Base-by-base conservation (phyloP, 2,329 filamentous ascomycete species). In the Ophiostoma sp. region DNA sequence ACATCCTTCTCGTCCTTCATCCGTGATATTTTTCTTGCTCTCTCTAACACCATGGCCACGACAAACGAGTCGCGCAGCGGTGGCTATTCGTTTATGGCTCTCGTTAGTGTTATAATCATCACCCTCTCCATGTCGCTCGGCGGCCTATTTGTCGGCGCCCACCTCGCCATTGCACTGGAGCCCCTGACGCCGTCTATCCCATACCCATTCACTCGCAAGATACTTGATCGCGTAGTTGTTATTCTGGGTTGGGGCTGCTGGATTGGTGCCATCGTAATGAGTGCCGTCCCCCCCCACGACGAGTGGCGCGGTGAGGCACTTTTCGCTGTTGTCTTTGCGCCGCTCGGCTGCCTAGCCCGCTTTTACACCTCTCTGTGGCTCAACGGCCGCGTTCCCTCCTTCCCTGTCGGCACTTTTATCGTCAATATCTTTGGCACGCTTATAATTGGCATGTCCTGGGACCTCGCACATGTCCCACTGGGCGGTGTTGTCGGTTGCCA, bases 371-470 rank as follows among this genome's bases (percentile, higher is more conserved):
- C 90, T 0, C 77, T 91, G 7, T 78, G 82, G 33, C 84, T 97
- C n/a, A 97, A 97, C 75, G 81, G 85, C 0, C 82, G 86, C 27
- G 74, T 87, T 0, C 78, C 87, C 0, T 80, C 84, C 0, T 97
- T 97, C 74, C 94, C 94, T 0, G 78, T 97, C 0, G 94, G 94
- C 2, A 98, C 94, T 0, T 97, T 97, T 75, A 80, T 82, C 0
- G 92, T 90, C 36, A 98, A 98, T 76, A 82, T 96, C 4, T 77
- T 90, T 17, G 94, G 94, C 4, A 93, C 92, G 0, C 85, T 85
- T 0, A 79, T 97, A 20, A 78, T 96, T 67, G 93, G 87, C 17
- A 89, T 93, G 84, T 86, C 88, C 39, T 96, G 87, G 81, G 91
- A 96, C 76, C 80, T 97, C 68, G 91, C 93, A 73, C 93, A 92